Evolutionary conservation across 192 early-diverging fungal genomes (phyloP).

Genomic region (Linderina pennispora): DNA sequence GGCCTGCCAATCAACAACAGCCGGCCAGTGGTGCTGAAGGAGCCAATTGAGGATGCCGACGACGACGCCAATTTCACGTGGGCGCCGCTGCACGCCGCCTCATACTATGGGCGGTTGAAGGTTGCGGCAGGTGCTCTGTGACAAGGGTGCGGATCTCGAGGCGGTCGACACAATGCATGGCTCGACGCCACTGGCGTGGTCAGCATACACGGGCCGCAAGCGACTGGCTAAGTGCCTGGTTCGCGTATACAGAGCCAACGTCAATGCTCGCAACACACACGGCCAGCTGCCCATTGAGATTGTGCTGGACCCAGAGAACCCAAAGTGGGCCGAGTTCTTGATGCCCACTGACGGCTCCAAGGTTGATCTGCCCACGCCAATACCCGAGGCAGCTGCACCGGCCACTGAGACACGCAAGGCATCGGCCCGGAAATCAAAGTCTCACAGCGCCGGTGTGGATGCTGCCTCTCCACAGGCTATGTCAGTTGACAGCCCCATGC

Average conservation of each 20-base stretch:
- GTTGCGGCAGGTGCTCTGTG: slow-evolving; percentile 61
- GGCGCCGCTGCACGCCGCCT: slow-evolving; percentile 79
- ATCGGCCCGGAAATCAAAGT: slow-evolving; percentile 15
- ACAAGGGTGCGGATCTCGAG: slow-evolving; percentile 72
- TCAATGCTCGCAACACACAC: slow-evolving; percentile 65
- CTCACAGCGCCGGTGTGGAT: slow-evolving; percentile 3
- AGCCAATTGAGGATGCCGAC: slow-evolving; percentile 31
- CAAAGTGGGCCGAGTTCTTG: slow-evolving; percentile 43
- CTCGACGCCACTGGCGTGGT: slow-evolving; percentile 85
- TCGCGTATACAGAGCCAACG: slow-evolving; percentile 68
- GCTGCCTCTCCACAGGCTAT: neutral
- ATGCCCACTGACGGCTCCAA: slow-evolving; percentile 39
- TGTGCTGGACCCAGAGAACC: slow-evolving; percentile 56
- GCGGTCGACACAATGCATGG: slow-evolving; percentile 78
- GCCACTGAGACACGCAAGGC: slow-evolving; percentile 23
- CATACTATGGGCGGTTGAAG: slow-evolving; percentile 70
- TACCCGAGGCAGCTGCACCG: neutral
- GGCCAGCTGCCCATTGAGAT: slow-evolving; percentile 78
- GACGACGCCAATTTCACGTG: slow-evolving; percentile 69
- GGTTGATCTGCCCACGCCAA: slow-evolving; percentile 20
- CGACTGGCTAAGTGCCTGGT: slow-evolving; percentile 67
- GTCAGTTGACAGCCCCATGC: neutral
- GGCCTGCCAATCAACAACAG: slow-evolving; percentile 33
- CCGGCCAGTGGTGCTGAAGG: slow-evolving; percentile 39
- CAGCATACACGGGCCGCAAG: slow-evolving; percentile 72